Base-by-base conservation (phyloP, 139 green algal species). In the Chlorella sp. region DNA sequence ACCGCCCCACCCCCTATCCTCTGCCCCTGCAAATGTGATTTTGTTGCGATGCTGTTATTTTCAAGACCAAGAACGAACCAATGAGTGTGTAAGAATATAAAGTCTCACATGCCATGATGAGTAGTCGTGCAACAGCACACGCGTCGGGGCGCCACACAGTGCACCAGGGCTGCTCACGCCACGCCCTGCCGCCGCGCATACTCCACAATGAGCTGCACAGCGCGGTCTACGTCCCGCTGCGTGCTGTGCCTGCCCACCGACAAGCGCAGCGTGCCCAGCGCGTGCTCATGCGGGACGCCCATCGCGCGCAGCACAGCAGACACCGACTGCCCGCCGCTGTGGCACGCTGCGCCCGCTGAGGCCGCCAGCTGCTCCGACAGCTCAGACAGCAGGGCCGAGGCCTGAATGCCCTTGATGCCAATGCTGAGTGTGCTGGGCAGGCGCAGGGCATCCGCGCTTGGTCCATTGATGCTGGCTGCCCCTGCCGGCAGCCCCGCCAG, bases 381-480 rank as follows among this genome's bases (percentile, higher is more conserved):
- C 60, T 74, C 56, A 12, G 38, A 26, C 39, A 98, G 84, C 44
- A 96, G 80, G 15, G 71, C 56, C 0, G 74, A 82, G 0, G 85
- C 91, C 13, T 76, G 51, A 23, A 98, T 60, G 25, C 92, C 93
- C 15, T 75, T 76, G 9, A 98, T 90, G 74, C 85, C 90, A 36
- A 98, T 92, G 82, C 87, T 95, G 13, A 98, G 91, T 1, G 95
- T 98, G 90, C 97, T 98, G 23, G 95, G 94, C 65, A 97, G 89
- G 5, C 91, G 85, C 25, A 81, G 57, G 5, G 76, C 30, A 3
- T 73, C 21, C 41, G 91, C 83, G 0, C 36, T 23, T 0, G 94
- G 94, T 17, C 94, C 92, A 70, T 98, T 95, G 32, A 97, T 30
- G 4, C 83, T 83, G 2, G 93, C 81, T 3, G 82, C 26, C 15